A percentile compares a stretch with the other conserved stretches of the same genome.
Evolutionary conservation across 1,139 yeast genomes (phyloP).

Genomic region (Candida albicans): DNA sequence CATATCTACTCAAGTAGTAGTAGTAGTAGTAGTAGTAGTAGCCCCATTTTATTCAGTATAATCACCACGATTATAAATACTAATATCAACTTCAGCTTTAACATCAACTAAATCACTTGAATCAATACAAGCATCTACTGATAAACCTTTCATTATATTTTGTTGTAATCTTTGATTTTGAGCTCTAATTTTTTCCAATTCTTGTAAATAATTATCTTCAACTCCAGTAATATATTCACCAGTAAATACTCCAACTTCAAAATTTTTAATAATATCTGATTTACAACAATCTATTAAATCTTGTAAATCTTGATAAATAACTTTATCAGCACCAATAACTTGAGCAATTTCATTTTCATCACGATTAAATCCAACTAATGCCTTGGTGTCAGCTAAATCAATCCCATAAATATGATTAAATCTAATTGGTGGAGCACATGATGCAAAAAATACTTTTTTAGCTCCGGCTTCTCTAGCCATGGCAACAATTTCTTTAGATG

Average conservation of each 20-base stretch:
- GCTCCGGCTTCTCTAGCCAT: conserved; percentile 99
- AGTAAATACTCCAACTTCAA: conserved; percentile 97
- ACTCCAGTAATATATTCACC: conserved; percentile 92
- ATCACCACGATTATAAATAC: conserved; percentile 86
- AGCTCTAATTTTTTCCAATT: conserved; percentile 81
- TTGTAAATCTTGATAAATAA: conserved; percentile 80
- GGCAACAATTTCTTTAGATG: conserved; percentile 91
- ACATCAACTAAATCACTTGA: conserved; percentile 56
- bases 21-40: no score
- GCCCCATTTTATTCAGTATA: conserved; percentile 29
- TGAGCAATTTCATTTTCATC: conserved; percentile 70
- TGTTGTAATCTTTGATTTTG: conserved; percentile 66
- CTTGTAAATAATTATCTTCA: conserved; percentile 77
- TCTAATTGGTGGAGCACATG: conserved; percentile 97
- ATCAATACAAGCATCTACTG: conserved; percentile 50
- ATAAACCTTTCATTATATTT: conserved; percentile 33
- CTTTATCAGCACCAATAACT: conserved; percentile 89
- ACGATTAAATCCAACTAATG: conserved; percentile 84
- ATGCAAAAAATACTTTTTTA: conserved; percentile 85
- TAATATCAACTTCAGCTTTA: conserved; percentile 89
- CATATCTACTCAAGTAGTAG: no score
- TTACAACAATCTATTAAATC: conserved; percentile 82
- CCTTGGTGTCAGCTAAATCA: conserved; percentile 93
- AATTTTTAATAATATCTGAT: conserved; percentile 50
- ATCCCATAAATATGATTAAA: conserved; percentile 95